Percentiles rank a stretch among this genome's conserved stretches.
phyloP scores from a whole-genome alignment of 2,329 filamentous ascomycete genomes.

The Rugonectria rugulosa region DNA sequence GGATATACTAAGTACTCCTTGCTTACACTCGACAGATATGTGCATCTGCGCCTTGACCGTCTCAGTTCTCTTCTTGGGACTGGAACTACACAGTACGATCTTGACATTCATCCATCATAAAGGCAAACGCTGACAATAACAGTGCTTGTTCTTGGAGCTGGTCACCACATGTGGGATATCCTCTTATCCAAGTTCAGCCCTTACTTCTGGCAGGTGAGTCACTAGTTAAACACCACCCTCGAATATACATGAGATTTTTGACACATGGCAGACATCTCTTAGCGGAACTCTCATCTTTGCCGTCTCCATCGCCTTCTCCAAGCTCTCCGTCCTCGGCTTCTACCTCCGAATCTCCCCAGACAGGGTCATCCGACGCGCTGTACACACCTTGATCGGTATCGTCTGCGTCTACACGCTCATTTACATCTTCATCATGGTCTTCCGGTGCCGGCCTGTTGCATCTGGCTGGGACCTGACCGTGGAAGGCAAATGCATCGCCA shows the following conservation, averaged over 20 bases:
- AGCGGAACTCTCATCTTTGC: constrained; percentile 53
- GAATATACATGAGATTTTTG: not conserved
- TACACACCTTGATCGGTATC: constrained; percentile 41
- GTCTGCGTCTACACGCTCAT: constrained; percentile 50
- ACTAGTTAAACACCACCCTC: not conserved
- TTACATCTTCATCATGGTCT: constrained; percentile 48
- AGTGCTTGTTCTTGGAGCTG: constrained; percentile 38
- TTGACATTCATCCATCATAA: not conserved
- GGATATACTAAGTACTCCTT: not conserved
- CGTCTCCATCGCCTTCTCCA: constrained; percentile 48
- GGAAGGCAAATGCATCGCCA: constrained; percentile 49
- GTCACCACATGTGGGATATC: constrained; percentile 42
- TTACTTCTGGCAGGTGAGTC: constrained; percentile 34
- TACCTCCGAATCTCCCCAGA: constrained; percentile 51
- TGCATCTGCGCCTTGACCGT: constrained; percentile 36
- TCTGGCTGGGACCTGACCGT: constrained; percentile 51
- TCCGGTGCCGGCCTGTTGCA: constrained; percentile 52
- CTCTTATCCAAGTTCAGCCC: constrained; percentile 29
- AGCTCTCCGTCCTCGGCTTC: constrained; percentile 54
- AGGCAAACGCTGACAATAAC: not conserved
- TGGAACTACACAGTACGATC: constrained; percentile 34
- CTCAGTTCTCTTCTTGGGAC: constrained; percentile 33
- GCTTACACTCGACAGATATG: constrained; percentile 28
- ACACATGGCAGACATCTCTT: constrained; percentile 37
- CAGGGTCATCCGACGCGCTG: constrained; percentile 30